Evolutionary conservation across 108 stramenopile genomes (phyloP).

Genomic region (Cyclotella atomus): DNA sequence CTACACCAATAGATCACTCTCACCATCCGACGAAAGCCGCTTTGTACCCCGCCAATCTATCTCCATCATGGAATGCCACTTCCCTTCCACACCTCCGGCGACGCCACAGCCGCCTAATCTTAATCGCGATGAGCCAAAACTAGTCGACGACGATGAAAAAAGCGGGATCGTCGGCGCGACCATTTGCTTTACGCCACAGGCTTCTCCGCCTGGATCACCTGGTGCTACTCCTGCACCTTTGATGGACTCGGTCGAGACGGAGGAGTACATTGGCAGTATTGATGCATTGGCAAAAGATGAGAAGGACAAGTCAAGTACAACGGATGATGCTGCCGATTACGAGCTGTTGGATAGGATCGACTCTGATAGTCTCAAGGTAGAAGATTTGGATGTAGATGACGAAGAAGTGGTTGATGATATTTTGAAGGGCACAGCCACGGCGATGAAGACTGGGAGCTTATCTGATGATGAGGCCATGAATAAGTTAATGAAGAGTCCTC

Average conservation of each 20-base stretch:
- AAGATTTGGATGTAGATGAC: conserved; percentile 36
- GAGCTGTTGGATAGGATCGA: conserved; percentile 35
- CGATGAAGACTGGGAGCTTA: background rate
- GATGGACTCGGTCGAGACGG: background rate
- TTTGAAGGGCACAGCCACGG: background rate
- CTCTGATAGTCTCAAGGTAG: conserved; percentile 23
- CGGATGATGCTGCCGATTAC: conserved; percentile 22
- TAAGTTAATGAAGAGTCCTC: background rate
- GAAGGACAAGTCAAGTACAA: conserved; percentile 11
- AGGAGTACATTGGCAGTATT: conserved; percentile 30
- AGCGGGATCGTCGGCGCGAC: conserved; percentile 44
- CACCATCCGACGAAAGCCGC: conserved; percentile 45
- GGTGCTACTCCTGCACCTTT: background rate
- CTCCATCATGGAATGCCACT: conserved; percentile 19
- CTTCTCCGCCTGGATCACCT: conserved; percentile 24
- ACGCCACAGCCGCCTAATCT: background rate
- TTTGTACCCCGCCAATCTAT: conserved; percentile 48
- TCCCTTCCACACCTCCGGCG: background rate
- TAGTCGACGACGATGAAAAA: background rate
- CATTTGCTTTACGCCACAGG: conserved; percentile 49
- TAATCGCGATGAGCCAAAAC: background rate
- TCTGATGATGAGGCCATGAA: background rate
- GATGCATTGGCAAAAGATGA: conserved; percentile 5
- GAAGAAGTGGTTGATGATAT: conserved; percentile 13
- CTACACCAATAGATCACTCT: conserved; percentile 18